Evolutionary conservation across 2,329 filamentous ascomycete species (phyloP), one percentile per base, ranked within the genome.

Genomic region (Nectriaceae sp.): DNA sequence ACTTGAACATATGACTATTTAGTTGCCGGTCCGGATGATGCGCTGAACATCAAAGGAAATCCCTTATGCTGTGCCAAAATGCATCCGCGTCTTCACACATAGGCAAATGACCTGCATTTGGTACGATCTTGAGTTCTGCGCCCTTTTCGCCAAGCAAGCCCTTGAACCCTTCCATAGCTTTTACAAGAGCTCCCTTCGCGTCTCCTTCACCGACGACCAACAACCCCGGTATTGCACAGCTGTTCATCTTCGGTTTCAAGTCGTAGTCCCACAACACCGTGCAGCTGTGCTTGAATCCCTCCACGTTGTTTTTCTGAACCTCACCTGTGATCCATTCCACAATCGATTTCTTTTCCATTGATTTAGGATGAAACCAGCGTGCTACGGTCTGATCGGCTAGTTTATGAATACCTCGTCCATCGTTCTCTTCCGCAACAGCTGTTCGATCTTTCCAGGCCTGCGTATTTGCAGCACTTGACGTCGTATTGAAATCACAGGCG

Each of bases 381-480:
- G 79, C 75, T 0, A 90, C 87, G 0, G 90, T 96, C 45, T 81
- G 70, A 33, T 79, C 79, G 0, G 90, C 89, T 5, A 96, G 76
- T 43, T 80, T 73, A 21, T 78, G 74, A 29, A 91, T 87, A 4
- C 89, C 80, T 1, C 73, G 65, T 20, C 80, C 79, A 2, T 75
- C 75, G 10, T 78, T 74, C 4, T 66, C 67, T 60, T 89, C 84
- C 0, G 87, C 84, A 3, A 92, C 67, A 0, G 73, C 79, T 46
- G 90, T 86, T 21, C 90, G 85, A 37, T 92, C 88, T 46, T 82
- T 83, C 90, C 90, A 96, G 0, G 89, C 88, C 40, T 83, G 79
- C 3, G 85, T 86, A 72, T 95, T 96, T 29, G 84, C 84, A 1
- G 84, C 73, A 50, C 87, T 89, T 0, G 86, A 84, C 4, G 82